Conservation (phyloP, 148 eudicot species). For the Agrostemma githago region DNA sequence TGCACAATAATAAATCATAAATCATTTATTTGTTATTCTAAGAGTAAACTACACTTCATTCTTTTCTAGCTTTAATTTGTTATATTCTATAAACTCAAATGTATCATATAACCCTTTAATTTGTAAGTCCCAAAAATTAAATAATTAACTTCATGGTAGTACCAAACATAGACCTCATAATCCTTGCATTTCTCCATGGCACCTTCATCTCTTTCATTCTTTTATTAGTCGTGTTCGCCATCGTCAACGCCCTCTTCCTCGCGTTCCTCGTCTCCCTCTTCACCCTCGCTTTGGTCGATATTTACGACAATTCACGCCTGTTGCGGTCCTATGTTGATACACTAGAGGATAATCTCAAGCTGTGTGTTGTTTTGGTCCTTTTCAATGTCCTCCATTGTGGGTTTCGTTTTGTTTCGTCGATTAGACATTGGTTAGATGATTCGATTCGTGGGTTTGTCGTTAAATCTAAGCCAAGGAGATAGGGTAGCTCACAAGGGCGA, state of each 20-base stretch:
- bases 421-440: background rate
- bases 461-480: background rate
- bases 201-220: slow-evolving; percentile 42
- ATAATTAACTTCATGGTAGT: slow-evolving; percentile 25
- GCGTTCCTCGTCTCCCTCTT: slow-evolving; percentile 34
- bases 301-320: slow-evolving; percentile 17
- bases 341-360: slow-evolving; percentile 29
- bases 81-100: background rate
- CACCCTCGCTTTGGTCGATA: slow-evolving; percentile 26
- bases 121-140: background rate
- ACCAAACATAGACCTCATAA: slow-evolving; percentile 44
- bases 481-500: background rate
- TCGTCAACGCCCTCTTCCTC: slow-evolving; percentile 29
- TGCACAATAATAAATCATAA: no score
- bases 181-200: slow-evolving; percentile 51
- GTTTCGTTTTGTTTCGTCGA: background rate
- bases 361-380: slow-evolving; percentile 35
- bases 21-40: no score
- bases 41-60: slow-evolving; percentile 48
- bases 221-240: slow-evolving; percentile 31
- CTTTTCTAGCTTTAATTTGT: slow-evolving; percentile 18
- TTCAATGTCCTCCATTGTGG: slow-evolving; percentile 15
- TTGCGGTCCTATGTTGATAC: slow-evolving; percentile 21
- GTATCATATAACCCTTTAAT: background rate
- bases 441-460: background rate